Evolutionary conservation across 1,284 basidiomycete genomes (phyloP), one percentile per base, ranked within the genome.

Genomic region (Leucoagaricus sp.): DNA sequence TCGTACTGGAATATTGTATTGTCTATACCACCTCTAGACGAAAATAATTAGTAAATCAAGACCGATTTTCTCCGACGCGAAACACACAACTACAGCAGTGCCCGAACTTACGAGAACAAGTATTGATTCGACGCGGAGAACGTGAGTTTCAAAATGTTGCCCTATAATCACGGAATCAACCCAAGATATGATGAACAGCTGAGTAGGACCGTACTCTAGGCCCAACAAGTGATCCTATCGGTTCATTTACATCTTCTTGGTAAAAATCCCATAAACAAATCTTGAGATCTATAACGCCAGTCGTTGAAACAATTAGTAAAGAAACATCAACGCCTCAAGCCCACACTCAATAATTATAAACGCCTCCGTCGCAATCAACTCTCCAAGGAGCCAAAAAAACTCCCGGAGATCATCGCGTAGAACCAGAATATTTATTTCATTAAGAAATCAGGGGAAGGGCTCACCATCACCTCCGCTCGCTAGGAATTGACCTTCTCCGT

Each of bases 401-500:
- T 8, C 31, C 6, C n/a, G n/a, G n/a, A n/a, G n/a, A n/a, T n/a
- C n/a, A n/a, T n/a, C n/a, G n/a, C n/a, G n/a, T n/a, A n/a, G n/a
- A n/a, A n/a, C n/a, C n/a, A n/a, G n/a, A n/a, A n/a, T n/a, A n/a
- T n/a, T n/a, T n/a, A n/a, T n/a, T n/a, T n/a, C n/a, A n/a, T n/a
- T n/a, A n/a, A n/a, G n/a, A n/a, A n/a, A n/a, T n/a, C n/a, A n/a
- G n/a, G n/a, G n/a, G n/a, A n/a, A n/a, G n/a, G n/a, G 60, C 65
- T 55, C 66, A 87, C 89, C 89, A 67, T 93, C 90, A 26, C 90
- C 89, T 12, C 84, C 90, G 66, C 85, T 89, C 0, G 88, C 89
- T 29, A 92, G 69, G 77, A 85, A 91, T 58, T 83, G 75, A 0
- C 87, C 87, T 38, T 81, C 80, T 6, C 77, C 73, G 2, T 74